A percentile compares a stretch with the other conserved stretches of the same genome.
Conservation (phyloP, 2,329 filamentous ascomycete species). For the Lecanicillium sp. region DNA sequence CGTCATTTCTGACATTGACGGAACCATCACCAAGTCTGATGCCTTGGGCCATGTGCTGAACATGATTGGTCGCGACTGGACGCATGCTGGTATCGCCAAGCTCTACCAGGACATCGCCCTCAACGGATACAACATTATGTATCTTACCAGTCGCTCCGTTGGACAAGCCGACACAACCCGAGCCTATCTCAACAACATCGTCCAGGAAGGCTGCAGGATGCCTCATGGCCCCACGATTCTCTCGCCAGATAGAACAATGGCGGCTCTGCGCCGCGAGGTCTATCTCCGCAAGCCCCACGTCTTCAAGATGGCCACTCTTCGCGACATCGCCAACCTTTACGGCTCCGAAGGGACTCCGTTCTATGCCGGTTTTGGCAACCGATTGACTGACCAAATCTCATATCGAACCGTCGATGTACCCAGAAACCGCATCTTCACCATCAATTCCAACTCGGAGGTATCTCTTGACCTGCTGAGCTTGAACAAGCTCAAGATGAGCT, state of each 20-base stretch:
- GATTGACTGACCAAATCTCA: slow-evolving; percentile 90
- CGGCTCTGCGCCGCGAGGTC: slow-evolving; percentile 83
- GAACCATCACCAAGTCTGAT: slow-evolving; percentile 97
- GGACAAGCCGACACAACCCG: slow-evolving; percentile 89
- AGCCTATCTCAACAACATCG: slow-evolving; percentile 81
- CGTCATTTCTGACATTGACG: slow-evolving; percentile 97
- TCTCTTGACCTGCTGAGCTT: slow-evolving; percentile 82
- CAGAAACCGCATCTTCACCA: slow-evolving; percentile 90
- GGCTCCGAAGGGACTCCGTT: slow-evolving; percentile 73
- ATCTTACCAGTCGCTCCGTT: slow-evolving; percentile 88
- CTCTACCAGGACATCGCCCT: slow-evolving; percentile 91
- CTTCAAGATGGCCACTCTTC: slow-evolving; percentile 98
- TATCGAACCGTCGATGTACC: slow-evolving; percentile 96
- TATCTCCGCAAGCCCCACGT: slow-evolving; percentile 96
- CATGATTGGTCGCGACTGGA: slow-evolving; percentile 97
- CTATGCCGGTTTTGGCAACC: slow-evolving; percentile 95
- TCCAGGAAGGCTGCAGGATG: slow-evolving; percentile 78
- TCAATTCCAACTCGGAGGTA: slow-evolving; percentile 96
- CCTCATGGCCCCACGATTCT: slow-evolving; percentile 91
- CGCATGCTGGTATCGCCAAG: slow-evolving; percentile 92
- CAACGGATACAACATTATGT: slow-evolving; percentile 99
- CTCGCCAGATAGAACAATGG: slow-evolving; percentile 90
- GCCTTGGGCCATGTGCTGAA: slow-evolving; percentile 90
- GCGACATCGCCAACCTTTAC: slow-evolving; percentile 89
- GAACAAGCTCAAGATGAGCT: slow-evolving; percentile 93